Percentiles rank a stretch among this genome's conserved stretches.
These are phyloP conservation scores for Farysia itapuensis DNA, from an alignment of 1,284 basidiomycete genomes.

Conservation along the genomic window DNA sequence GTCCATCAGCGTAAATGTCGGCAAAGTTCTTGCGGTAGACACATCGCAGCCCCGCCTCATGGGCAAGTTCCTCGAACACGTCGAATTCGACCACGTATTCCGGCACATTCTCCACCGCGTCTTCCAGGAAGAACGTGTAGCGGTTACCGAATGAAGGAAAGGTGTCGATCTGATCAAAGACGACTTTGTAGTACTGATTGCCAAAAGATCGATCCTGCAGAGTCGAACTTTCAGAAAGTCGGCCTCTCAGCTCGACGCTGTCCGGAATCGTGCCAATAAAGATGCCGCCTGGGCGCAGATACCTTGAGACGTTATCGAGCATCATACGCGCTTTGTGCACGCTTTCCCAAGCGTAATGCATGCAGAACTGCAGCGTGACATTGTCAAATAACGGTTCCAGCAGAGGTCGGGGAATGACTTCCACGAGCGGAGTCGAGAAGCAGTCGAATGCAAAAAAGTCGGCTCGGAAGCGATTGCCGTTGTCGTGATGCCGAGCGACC, in stretches of 20 bases:
- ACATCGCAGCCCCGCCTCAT: slow-evolving; percentile 75
- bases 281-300: slow-evolving; percentile 78
- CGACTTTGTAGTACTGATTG: slow-evolving; percentile 84
- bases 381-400: slow-evolving; percentile 75
- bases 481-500: slow-evolving; percentile 67
- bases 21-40: slow-evolving; percentile 80
- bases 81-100: slow-evolving; percentile 96
- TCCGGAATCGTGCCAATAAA: slow-evolving; percentile 91
- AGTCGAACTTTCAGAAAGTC: slow-evolving; percentile 69
- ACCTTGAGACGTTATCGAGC: slow-evolving; percentile 84
- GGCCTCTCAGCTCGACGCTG: slow-evolving; percentile 71
- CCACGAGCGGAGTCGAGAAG: slow-evolving; percentile 72
- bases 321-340: slow-evolving; percentile 82
- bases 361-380: slow-evolving; percentile 97
- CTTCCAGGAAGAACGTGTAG: slow-evolving; percentile 88
- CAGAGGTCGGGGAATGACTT: slow-evolving; percentile 70
- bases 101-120: slow-evolving; percentile 88
- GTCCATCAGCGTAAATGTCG: slow-evolving; percentile 45
- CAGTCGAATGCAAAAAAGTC: slow-evolving; percentile 86
- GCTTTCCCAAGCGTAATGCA: slow-evolving; percentile 98
- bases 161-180: slow-evolving; percentile 68
- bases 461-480: slow-evolving; percentile 69
- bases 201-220: slow-evolving; percentile 73
- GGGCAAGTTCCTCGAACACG: slow-evolving; percentile 79
- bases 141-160: slow-evolving; percentile 75